Conservation (phyloP, 2,329 filamentous ascomycete genomes). For the Pestalotiopsis sp. region DNA sequence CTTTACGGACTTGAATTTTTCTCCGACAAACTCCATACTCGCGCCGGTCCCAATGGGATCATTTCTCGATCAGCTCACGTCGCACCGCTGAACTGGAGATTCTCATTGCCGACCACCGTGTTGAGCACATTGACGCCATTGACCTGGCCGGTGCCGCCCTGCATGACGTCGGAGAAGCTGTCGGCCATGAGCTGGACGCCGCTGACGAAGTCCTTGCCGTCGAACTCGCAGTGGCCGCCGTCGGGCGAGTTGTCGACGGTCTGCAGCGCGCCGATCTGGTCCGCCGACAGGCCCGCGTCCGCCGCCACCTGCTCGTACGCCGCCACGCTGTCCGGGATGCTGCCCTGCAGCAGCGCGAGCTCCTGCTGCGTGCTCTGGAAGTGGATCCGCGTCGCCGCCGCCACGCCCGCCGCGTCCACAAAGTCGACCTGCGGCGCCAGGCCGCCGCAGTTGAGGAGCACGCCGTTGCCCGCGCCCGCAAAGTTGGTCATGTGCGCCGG, state of each 20-base stretch:
- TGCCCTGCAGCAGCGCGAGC: conserved; percentile 45
- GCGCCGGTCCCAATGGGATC: background rate
- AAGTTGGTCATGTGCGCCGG: conserved; percentile 55
- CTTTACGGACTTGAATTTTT: too few relatives aligned
- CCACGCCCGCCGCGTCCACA: conserved; percentile 37
- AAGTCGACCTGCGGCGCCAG: conserved; percentile 51
- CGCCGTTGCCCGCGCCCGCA: conserved; percentile 40
- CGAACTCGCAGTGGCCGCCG: conserved; percentile 60
- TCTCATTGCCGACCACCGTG: conserved; percentile 49
- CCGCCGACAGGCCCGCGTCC: conserved; percentile 40
- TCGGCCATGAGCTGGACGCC: conserved; percentile 58
- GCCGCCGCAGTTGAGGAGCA: conserved; percentile 57
- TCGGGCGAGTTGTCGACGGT: conserved; percentile 57
- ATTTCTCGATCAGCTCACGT: background rate
- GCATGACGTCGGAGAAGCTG: conserved; percentile 53
- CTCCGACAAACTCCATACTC: too few relatives aligned
- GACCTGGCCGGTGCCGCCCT: conserved; percentile 50
- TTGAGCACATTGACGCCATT: conserved; percentile 49
- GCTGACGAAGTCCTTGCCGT: conserved; percentile 51
- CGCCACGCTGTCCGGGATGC: conserved; percentile 49
- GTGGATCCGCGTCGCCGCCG: conserved; percentile 50
- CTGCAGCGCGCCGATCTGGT: conserved; percentile 50
- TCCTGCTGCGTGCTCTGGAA: conserved; percentile 57
- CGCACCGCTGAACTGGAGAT: conserved; percentile 37
- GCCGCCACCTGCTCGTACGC: conserved; percentile 52